Evolutionary conservation across 2,329 filamentous ascomycete species (phyloP), one percentile per base, ranked within the genome.

Genomic region (Raffaelea ambrosiae): DNA sequence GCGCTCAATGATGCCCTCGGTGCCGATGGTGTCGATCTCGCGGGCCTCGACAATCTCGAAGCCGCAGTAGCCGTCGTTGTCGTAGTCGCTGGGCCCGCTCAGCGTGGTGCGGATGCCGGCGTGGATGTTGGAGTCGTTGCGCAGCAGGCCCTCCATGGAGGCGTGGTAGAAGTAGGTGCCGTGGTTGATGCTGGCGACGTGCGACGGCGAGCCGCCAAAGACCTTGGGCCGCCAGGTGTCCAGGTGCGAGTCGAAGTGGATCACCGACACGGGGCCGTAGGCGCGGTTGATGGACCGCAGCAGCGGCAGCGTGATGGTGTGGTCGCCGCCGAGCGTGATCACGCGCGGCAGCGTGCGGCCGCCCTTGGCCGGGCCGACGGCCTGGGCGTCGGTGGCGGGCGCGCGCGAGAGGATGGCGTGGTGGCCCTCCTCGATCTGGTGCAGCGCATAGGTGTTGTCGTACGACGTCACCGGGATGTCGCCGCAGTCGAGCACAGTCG

Each of bases 121-220:
- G 62, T 94, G 88, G 65, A 94, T 89, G 66, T 89, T 91, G 55
- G 79, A 84, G 69, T 93, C 85, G 60, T 93, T 94, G 53, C 74
- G 74, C 19, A 94, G 71, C 16, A 93, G 71, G 3, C 88, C 88
- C 62, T 93, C 86, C 66, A 82, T 78, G 1, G 83, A 68, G 0
- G 87, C 88, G 61, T 91, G 86, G 67, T 84, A 93, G 68, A 94
- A 94, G 70, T 93, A 93, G 1, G 87, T 93, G 39, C 88, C 88
- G 67, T 93, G 86, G 67, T 93, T 94, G 68, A 94, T 83, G 54
- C 75, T 75, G 19, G 88, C 87, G 36, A 82, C 78, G 51, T 89
- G 77, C 23, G 79, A 85, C 0, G 88, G 87, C 0, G 85, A 82
- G 26, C 87, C 88, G 46, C 88, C 88, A 57, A 94, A 94, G 22